phyloP scores from a whole-genome alignment of 305 asterid species.

The Fraxinus dipetala region DNA sequence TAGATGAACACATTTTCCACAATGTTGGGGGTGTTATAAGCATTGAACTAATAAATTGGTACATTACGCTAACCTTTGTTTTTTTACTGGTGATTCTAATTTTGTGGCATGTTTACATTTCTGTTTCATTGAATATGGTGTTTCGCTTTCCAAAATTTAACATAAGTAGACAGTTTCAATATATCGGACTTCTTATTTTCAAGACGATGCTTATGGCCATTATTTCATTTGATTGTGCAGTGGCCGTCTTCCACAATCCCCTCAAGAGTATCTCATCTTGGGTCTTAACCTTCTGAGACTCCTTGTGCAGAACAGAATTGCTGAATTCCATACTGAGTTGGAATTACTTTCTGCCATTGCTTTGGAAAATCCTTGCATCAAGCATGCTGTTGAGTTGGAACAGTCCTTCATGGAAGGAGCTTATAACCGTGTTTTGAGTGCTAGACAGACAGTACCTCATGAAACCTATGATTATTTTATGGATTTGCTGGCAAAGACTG shows the following conservation, averaged over 20 bases:
- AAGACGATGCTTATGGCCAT: slow-evolving; percentile 20
- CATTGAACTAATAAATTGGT: not conserved
- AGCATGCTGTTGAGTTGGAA: slow-evolving; percentile 93
- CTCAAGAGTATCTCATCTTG: slow-evolving; percentile 80
- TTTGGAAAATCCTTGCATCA: slow-evolving; percentile 83
- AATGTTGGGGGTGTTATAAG: not conserved
- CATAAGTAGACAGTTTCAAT: not conserved
- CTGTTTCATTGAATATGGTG: not conserved
- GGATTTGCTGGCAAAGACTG: slow-evolving; percentile 96
- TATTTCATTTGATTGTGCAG: slow-evolving; percentile 52
- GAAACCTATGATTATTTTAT: slow-evolving; percentile 87
- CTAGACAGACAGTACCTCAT: slow-evolving; percentile 89
- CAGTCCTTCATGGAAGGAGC: slow-evolving; percentile 99
- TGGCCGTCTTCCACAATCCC: slow-evolving; percentile 65
- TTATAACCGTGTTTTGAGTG: slow-evolving; percentile 82
- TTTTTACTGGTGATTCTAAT: slow-evolving; percentile 1
- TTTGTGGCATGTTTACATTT: not conserved
- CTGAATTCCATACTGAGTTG: slow-evolving; percentile 93
- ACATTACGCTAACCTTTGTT: not conserved
- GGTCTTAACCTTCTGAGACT: slow-evolving; percentile 98
- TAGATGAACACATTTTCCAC: not conserved
- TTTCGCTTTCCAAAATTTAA: not conserved
- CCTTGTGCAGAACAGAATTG: slow-evolving; percentile 96
- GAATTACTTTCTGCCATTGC: slow-evolving; percentile 77
- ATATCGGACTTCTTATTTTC: not conserved